Evolutionary conservation across 192 early-diverging fungal species (phyloP).

Genomic region (Podila verticillata): DNA sequence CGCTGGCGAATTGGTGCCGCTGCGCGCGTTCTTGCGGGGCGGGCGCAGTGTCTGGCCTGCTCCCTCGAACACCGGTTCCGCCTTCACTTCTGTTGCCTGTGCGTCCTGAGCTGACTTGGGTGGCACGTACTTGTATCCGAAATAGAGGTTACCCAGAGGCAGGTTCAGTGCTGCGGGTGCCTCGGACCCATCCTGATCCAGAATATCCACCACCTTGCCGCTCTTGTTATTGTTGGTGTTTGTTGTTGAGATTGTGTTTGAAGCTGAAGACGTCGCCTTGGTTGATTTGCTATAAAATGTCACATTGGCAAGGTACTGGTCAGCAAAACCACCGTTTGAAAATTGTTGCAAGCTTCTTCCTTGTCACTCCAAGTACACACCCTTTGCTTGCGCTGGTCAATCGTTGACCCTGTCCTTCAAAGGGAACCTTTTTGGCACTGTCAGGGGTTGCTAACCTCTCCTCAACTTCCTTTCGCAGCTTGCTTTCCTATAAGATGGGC

Average conservation of each 20-base stretch:
- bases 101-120: slow-evolving; percentile 61
- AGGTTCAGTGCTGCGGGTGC: slow-evolving; percentile 80
- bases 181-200: slow-evolving; percentile 36
- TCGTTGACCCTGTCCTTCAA: slow-evolving; percentile 53
- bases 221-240: background rate
- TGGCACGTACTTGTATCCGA: slow-evolving; percentile 86
- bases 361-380: slow-evolving; percentile 10
- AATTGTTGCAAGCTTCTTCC: too few species aligned
- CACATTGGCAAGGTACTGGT: background rate
- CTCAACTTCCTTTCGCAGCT: slow-evolving; percentile 50
- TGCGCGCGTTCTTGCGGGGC: slow-evolving; percentile 54
- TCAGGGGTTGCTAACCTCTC: slow-evolving; percentile 33
- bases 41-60: slow-evolving; percentile 64
- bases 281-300: slow-evolving; percentile 15
- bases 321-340: too few species aligned
- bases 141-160: slow-evolving; percentile 89
- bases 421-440: slow-evolving; percentile 38
- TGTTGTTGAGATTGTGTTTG: background rate
- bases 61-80: slow-evolving; percentile 51
- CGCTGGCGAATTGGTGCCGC: slow-evolving; percentile 46
- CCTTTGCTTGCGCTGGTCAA: slow-evolving; percentile 50
- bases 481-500: slow-evolving; percentile 42
- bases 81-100: slow-evolving; percentile 22
- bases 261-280: slow-evolving; percentile 8
- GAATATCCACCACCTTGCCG: slow-evolving; percentile 29